Evolutionary conservation across 2,329 filamentous ascomycete genomes (phyloP).

Genomic region (Diaporthe longicolla): DNA sequence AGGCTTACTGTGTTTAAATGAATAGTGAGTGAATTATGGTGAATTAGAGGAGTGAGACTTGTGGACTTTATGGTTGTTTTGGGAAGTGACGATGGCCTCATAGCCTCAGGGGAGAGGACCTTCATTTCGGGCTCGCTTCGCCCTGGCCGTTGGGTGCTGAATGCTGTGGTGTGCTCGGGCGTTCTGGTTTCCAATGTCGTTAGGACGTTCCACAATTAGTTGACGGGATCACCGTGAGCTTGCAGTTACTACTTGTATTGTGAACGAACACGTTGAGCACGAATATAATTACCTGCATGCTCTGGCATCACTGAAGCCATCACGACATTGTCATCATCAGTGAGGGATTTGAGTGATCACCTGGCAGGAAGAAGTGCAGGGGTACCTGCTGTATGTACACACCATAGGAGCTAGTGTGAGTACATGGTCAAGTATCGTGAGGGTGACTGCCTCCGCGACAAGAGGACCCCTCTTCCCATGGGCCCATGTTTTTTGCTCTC

Average conservation of each 20-base stretch:
- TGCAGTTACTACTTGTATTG: not conserved
- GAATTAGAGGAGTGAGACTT: not conserved
- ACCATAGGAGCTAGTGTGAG: not conserved
- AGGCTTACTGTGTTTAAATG: not conserved
- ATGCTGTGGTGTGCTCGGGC: not conserved
- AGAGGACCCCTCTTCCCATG: not conserved
- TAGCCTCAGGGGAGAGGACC: constrained; percentile 14
- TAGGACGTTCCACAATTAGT: constrained; percentile 18
- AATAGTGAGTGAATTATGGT: not conserved
- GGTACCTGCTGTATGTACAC: no score
- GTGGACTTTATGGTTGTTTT: constrained; percentile 27
- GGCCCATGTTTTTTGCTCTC: not conserved
- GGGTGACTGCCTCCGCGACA: constrained; percentile 37
- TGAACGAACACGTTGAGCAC: not conserved
- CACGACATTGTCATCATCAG: constrained; percentile 25
- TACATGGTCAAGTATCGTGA: constrained; percentile 15
- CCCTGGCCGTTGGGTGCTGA: not conserved
- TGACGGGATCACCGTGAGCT: not conserved
- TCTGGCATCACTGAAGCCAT: constrained; percentile 11
- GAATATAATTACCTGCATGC: not conserved
- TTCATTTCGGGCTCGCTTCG: constrained; percentile 33
- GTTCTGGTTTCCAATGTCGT: not conserved
- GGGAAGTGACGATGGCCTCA: constrained; percentile 37
- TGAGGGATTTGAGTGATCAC: constrained; percentile 23
- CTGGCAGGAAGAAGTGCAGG: not conserved